Base-by-base conservation (phyloP, 768 basidiomycete species). In the Strobilomyces confusus region DNA sequence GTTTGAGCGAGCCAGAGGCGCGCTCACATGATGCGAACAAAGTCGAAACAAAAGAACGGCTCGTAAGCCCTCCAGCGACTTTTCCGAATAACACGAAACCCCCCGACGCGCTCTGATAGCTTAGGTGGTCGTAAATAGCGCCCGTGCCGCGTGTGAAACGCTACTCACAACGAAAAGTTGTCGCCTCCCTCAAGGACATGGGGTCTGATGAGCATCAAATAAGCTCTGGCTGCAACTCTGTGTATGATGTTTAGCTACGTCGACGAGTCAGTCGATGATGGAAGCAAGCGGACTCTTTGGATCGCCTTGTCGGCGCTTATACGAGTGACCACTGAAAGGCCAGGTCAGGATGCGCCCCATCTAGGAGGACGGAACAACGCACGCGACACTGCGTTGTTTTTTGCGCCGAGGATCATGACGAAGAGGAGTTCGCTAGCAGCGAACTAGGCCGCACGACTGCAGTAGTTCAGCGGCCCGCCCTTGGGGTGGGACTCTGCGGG, bases 11-110 rank as follows among this genome's bases (percentile, higher is more conserved):
- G 15, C 12, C 20, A 20, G 17, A 12, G 5, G 8, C 20, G 9
- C 20, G 55, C 75, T 60, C 54, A 76, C 76, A 72, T 50, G 47
- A 74, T 66, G 33, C 76, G 62, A 6, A 75, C 30, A 44, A 78
- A 72, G 60, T 84, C 83, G 3, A 70, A 36, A 25, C 73, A 58
- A 43, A 79, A 66, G 68, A 84, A 85, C 12, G 77, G 25, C 58
- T 83, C 80, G 48, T 81, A 84, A 0, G 61, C 64, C 6, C 64
- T 64, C n/a, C 60, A 0, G 78, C 75, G 20, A 63, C 45, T n/a
- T 75, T 48, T 5, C 76, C 76, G 15, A 58, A 63, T 6, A 70
- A 19, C 51, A 60, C 63, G 20, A 50, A 36, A 19, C 55, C 25
- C 2, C 9, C 26, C 4, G 52, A 49, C 25, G 48, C 38, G n/a